Evolutionary conservation across 1,284 basidiomycete species (phyloP).

Genomic region (Melampsora americana): DNA sequence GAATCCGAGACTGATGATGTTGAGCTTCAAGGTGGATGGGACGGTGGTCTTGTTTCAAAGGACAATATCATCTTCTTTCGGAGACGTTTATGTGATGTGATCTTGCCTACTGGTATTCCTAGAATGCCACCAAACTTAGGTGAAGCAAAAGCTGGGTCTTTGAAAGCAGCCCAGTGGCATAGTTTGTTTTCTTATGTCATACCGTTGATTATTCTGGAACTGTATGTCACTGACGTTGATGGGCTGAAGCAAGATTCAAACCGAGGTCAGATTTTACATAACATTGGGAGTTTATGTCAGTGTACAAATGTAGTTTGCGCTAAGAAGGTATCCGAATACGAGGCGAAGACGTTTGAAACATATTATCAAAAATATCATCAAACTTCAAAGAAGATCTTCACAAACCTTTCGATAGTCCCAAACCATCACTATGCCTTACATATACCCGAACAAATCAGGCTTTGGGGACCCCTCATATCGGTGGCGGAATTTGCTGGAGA

Average conservation of each 20-base stretch:
- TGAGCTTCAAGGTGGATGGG: background rate
- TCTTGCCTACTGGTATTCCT: slow-evolving; percentile 13
- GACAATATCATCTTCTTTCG: slow-evolving; percentile 1
- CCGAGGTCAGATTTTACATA: too few species aligned
- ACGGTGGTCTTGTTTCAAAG: slow-evolving; percentile 4
- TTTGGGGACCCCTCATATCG: background rate
- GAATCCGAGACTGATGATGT: slow-evolving; percentile 3
- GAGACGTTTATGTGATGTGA: background rate
- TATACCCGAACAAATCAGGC: background rate
- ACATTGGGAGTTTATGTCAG: background rate
- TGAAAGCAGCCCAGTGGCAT: slow-evolving; percentile 28
- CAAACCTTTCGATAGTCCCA: background rate
- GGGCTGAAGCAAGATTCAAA: background rate
- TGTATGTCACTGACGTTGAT: slow-evolving; percentile 6
- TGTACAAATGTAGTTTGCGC: background rate
- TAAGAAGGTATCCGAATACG: background rate
- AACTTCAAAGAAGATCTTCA: background rate
- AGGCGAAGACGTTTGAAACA: background rate
- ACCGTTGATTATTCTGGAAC: slow-evolving; percentile 17
- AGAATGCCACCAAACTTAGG: slow-evolving; percentile 20
- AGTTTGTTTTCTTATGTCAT: slow-evolving; percentile 28
- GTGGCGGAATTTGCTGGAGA: background rate
- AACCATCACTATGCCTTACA: slow-evolving; percentile 13
- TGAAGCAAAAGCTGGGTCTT: slow-evolving; percentile 6
- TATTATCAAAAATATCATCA: background rate